These are phyloP conservation scores for Kurtzmaniella quercitrusa DNA, from an alignment of 1,139 yeast genomes.

Conservation along the genomic window DNA sequence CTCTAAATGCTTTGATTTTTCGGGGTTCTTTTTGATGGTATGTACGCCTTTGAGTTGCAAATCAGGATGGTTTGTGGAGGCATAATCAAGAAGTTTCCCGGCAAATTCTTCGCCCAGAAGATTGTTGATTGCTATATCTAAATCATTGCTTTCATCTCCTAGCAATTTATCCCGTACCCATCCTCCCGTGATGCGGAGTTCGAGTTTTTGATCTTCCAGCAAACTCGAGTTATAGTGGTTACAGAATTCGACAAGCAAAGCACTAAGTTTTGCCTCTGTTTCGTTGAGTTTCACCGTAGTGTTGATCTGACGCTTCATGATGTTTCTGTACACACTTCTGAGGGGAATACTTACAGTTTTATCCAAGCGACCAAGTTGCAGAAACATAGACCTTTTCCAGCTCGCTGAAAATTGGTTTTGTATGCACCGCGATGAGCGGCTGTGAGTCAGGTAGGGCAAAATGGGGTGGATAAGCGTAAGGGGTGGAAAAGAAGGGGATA, in stretches of 20 bases:
- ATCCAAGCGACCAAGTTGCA: not conserved
- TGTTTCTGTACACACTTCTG: not conserved
- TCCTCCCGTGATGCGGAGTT: constrained; percentile 89
- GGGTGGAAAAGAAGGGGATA: too few relatives aligned
- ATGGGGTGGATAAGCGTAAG: too few relatives aligned
- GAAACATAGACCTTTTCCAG: not conserved
- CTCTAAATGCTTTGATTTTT: constrained; percentile 90
- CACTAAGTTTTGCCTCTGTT: constrained; percentile 45
- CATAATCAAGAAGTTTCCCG: constrained; percentile 51
- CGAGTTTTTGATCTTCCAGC: constrained; percentile 19
- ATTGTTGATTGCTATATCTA: constrained; percentile 85
- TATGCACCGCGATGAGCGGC: not conserved
- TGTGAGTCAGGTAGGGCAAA: not conserved
- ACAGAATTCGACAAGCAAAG: constrained; percentile 43
- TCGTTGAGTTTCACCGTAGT: constrained; percentile 34
- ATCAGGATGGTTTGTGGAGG: constrained; percentile 39
- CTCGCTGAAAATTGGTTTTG: not conserved
- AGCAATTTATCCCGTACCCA: constrained; percentile 96
- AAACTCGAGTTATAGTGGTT: constrained; percentile 24
- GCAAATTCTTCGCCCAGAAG: constrained; percentile 89
- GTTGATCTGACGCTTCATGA: constrained; percentile 19
- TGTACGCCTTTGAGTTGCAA: constrained; percentile 54
- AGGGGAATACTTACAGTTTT: not conserved
- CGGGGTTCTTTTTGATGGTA: constrained; percentile 88
- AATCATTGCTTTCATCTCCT: constrained; percentile 75